phyloP scores from a whole-genome alignment of 495 filamentous ascomycete species.

The Aspergillus bertholletiae region DNA sequence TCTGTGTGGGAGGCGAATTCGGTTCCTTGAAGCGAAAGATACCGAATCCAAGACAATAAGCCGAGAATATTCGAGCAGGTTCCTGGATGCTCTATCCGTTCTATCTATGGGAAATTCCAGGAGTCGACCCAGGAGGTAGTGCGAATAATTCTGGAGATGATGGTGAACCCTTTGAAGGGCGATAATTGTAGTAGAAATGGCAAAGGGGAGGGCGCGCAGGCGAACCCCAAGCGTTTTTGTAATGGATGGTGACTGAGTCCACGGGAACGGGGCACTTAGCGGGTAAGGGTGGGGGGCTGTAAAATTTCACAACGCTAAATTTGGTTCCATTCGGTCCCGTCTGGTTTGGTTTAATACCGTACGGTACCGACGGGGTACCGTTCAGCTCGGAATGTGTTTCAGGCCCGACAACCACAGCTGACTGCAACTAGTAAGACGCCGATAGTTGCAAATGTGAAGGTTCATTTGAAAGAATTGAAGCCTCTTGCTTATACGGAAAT shows the following conservation, averaged over 20 bases:
- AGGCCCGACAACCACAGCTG: not conserved
- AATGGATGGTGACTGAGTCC: not conserved
- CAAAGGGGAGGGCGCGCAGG: not conserved
- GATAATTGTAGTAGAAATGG: not conserved
- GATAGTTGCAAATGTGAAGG: not conserved
- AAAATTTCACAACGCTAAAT: not conserved
- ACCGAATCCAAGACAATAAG: constrained; percentile 10
- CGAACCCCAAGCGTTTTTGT: not conserved
- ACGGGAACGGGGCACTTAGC: not conserved
- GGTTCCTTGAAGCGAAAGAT: constrained; percentile 4
- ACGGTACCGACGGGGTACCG: not conserved
- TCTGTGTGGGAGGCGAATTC: not conserved
- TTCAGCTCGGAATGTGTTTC: not conserved
- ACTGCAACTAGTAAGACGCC: not conserved
- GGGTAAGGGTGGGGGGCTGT: not conserved
- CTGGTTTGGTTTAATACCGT: not conserved
- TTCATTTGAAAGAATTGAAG: not conserved
- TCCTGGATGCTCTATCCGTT: not conserved
- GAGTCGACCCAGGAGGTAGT: not conserved
- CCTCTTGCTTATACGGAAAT: not conserved
- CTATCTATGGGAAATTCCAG: not conserved
- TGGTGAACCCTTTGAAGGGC: not conserved
- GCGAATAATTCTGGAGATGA: not conserved
- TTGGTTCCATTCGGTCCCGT: not conserved
- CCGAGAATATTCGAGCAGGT: not conserved